Base-by-base conservation (phyloP, 2,329 filamentous ascomycete genomes). In the Trichoderma afroharzianum region DNA sequence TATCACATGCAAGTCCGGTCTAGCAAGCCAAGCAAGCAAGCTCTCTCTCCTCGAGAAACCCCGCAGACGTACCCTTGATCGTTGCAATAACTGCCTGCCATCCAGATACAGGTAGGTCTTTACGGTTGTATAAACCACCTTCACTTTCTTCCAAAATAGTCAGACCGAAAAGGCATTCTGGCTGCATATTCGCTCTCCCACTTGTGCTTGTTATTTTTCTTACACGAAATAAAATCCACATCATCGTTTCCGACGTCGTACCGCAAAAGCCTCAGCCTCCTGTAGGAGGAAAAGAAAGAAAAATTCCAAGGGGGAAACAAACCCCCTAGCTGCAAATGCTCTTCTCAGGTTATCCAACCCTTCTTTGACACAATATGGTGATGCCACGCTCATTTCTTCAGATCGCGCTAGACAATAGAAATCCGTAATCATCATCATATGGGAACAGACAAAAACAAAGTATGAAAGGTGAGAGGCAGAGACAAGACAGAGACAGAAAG, bases 361-460 rank as follows among this genome's bases (percentile, higher is more conserved):
- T 64, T 61, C 32, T 55, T 30, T 33, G 43, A 57, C 57, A 69
- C 21, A 21, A 64, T 63, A 63, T 68, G 67, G 39, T 63, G 47
- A 72, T 72, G 59, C 71, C 66, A 70, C 59, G 67, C 50, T 59
- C 47, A 47, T 39, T 61, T 61, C 58, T 30, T 69, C 50, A 68
- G 11, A 55, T 43, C 36, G 59, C 30, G 68, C 47, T 43, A 68
- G 47, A 69, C 36, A 69, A 68, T 61, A 39, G 59, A 71, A 73
- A 71, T 50, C 72, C 71, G 72, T 73, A 36, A 72, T 71, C 68
- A 30, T 73, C 72, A 58, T 74, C 63, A 68, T 64, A 71, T 63
- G 67, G 39, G 24, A 70, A 71, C 36, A 72, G 57, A 47, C 70
- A 64, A 71, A 36, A 63, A 43, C 63, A n/a, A 67, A 67, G 32